A percentile compares a stretch with the other conserved stretches of the same genome.
Conservation (phyloP, 2,329 filamentous ascomycete genomes). For the Alternaria sp. region DNA sequence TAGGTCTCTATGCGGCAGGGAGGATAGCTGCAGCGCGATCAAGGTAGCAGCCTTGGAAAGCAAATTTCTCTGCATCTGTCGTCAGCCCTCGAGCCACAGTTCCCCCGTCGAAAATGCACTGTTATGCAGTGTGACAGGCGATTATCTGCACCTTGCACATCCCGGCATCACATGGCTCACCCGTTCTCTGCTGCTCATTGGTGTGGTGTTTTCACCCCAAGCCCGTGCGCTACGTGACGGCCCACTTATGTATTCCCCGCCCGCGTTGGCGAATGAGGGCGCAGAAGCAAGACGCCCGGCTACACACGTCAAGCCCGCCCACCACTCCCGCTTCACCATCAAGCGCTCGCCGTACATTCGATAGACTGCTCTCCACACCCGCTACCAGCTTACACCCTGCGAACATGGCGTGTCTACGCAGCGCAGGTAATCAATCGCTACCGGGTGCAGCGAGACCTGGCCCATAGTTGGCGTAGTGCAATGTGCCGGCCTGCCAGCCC, state of each 20-base stretch:
- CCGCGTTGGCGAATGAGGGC: constrained; percentile 26
- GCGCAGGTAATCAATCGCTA: constrained; percentile 45
- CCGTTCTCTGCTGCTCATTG: constrained; percentile 22
- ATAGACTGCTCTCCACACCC: constrained; percentile 44
- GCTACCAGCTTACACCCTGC: constrained; percentile 39
- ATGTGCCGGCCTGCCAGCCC: constrained; percentile 33
- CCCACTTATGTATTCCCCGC: constrained; percentile 34
- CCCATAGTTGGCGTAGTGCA: constrained; percentile 33
- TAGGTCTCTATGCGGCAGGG: constrained; percentile 36
- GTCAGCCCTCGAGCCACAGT: constrained; percentile 19
- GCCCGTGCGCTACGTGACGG: constrained; percentile 29
- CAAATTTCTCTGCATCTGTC: constrained; percentile 26
- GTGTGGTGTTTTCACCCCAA: constrained; percentile 35
- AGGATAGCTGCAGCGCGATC: constrained; percentile 21
- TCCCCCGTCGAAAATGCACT: constrained; percentile 31
- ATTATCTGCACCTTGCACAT: constrained; percentile 31
- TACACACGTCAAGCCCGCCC: constrained; percentile 32
- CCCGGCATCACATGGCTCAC: constrained; percentile 38
- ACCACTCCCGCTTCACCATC: constrained; percentile 42
- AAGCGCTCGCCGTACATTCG: constrained; percentile 46
- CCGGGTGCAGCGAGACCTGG: constrained; percentile 32
- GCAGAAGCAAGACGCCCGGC: constrained; percentile 28
- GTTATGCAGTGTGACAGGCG: constrained; percentile 45
- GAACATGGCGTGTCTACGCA: constrained; percentile 30
- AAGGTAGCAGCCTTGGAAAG: constrained; percentile 15